A percentile compares a stretch with the other conserved stretches of the same genome.
Conservation (phyloP, 129 eudicot species). For the Dittrichia graveolens region DNA sequence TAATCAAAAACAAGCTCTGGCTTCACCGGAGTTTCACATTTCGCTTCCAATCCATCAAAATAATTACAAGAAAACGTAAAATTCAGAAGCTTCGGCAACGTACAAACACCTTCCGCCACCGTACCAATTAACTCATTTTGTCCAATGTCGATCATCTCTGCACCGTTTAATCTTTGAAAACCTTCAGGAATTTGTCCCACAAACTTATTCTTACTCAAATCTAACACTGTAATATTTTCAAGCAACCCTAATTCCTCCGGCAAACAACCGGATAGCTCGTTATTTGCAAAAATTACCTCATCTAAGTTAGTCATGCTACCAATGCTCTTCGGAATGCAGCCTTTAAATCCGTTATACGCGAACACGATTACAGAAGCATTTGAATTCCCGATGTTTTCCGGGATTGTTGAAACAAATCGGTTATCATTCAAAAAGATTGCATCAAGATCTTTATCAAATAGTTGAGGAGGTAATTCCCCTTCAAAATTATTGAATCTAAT, state of each 20-base stretch:
- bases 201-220: constrained; percentile 45
- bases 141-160: constrained; percentile 51
- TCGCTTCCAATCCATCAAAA: constrained; percentile 41
- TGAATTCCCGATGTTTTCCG: constrained; percentile 76
- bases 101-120: constrained; percentile 46
- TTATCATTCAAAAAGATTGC: constrained; percentile 74
- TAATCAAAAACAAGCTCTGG: constrained; percentile 38
- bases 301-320: constrained; percentile 55
- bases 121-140: constrained; percentile 58
- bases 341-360: constrained; percentile 59
- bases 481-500: constrained; percentile 66
- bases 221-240: constrained; percentile 51
- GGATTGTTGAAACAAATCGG: constrained; percentile 51
- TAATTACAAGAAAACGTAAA: constrained; percentile 50
- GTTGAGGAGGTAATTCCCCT: constrained; percentile 54
- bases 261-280: constrained; percentile 56
- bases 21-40: constrained; percentile 37
- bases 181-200: constrained; percentile 47
- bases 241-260: constrained; percentile 61
- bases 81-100: constrained; percentile 45
- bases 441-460: constrained; percentile 71
- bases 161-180: constrained; percentile 33
- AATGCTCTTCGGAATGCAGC: constrained; percentile 66
- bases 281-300: constrained; percentile 49
- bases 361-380: constrained; percentile 66